Percentiles rank a stretch among this genome's conserved stretches.
Conservation (phyloP, 495 filamentous ascomycete species). For the Amphirosellinia nigrospora region DNA sequence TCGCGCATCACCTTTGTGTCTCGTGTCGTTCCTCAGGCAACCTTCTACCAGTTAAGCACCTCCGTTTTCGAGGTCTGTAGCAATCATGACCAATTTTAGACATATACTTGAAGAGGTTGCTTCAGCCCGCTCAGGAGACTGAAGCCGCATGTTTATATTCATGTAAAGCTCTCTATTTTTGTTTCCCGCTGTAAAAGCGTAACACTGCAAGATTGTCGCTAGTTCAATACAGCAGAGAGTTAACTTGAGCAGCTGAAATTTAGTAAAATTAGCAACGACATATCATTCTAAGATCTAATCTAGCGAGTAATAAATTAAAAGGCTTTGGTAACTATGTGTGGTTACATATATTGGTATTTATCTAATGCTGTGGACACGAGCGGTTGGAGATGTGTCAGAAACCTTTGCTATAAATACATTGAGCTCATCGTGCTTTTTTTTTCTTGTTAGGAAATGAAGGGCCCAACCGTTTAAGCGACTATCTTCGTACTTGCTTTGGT, state of each 20-base stretch:
- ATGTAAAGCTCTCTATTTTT: not conserved
- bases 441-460: no score
- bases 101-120: not conserved
- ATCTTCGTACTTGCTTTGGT: no score
- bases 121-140: not conserved
- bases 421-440: no score
- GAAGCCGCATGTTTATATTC: not conserved
- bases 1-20: no score
- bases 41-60: no score
- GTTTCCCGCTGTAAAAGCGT: not conserved
- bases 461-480: no score
- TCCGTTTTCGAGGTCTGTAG: no score
- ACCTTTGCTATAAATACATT: not conserved
- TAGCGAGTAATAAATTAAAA: not conserved
- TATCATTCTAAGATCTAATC: not conserved
- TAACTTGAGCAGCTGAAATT: not conserved
- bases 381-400: not conserved
- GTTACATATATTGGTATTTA: not conserved
- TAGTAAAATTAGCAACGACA: not conserved
- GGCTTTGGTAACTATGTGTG: not conserved
- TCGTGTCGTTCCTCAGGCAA: no score
- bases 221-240: not conserved
- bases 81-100: not conserved
- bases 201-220: not conserved
- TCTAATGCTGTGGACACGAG: not conserved